Conservation (phyloP, 495 filamentous ascomycete genomes). For the Niebla homalea region DNA sequence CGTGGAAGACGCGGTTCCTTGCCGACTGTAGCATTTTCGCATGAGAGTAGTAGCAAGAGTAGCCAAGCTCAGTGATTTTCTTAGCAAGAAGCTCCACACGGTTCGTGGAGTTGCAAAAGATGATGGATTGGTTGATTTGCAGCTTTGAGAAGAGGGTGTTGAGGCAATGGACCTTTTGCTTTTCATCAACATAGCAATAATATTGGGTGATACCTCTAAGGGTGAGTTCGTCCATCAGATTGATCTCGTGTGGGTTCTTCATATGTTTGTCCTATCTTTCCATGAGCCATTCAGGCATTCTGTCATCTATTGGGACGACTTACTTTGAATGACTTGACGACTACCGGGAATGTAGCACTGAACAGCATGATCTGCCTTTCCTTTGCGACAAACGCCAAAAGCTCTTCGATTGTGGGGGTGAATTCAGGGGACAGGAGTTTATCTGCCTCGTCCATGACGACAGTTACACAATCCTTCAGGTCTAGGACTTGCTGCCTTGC, state of each 20-base stretch:
- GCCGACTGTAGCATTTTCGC: constrained; percentile 96
- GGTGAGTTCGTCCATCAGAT: constrained; percentile 98
- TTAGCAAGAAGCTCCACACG: constrained; percentile 95
- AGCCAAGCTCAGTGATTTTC: constrained; percentile 97
- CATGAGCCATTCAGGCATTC: constrained; percentile 1
- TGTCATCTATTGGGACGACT: neutral
- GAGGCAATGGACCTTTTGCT: constrained; percentile 97
- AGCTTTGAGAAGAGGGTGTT: constrained; percentile 98
- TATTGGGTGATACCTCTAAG: constrained; percentile 97
- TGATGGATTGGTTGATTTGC: constrained; percentile 99
- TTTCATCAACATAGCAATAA: constrained; percentile 98
- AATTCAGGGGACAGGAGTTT: constrained; percentile 95
- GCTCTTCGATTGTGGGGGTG: constrained; percentile 90
- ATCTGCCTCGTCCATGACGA: constrained; percentile 98
- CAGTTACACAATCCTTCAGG: constrained; percentile 89
- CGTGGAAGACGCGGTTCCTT: constrained; percentile 96
- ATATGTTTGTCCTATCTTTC: constrained; percentile 72
- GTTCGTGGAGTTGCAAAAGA: constrained; percentile 99
- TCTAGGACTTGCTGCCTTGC: constrained; percentile 92
- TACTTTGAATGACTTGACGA: constrained; percentile 90
- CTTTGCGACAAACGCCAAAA: constrained; percentile 84
- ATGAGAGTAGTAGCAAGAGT: constrained; percentile 99
- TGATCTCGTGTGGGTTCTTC: constrained; percentile 91
- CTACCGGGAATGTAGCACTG: constrained; percentile 90
- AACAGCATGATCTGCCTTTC: constrained; percentile 99